phyloP scores from a whole-genome alignment of 2,329 filamentous ascomycete species.

The Cladosporium colombiae region DNA sequence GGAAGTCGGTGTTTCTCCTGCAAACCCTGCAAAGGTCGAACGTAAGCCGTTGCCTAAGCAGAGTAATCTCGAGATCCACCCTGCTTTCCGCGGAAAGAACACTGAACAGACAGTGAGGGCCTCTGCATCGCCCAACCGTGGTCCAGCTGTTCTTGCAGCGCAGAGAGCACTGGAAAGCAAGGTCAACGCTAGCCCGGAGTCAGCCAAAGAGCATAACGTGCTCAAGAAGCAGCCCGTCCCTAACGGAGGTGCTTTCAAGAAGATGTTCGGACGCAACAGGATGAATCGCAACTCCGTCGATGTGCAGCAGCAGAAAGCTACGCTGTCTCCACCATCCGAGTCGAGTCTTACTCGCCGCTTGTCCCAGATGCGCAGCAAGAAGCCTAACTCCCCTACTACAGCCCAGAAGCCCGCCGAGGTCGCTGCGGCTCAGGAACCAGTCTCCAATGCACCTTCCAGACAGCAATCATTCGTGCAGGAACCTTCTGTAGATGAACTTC shows the following conservation, averaged over 20 bases:
- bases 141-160: conserved; percentile 35
- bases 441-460: not conserved
- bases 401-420: conserved; percentile 27
- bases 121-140: conserved; percentile 33
- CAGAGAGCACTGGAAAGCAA: conserved; percentile 33
- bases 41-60: conserved; percentile 36
- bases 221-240: conserved; percentile 44
- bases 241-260: conserved; percentile 55
- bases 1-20: conserved; percentile 24
- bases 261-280: conserved; percentile 64
- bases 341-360: conserved; percentile 41
- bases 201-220: conserved; percentile 33
- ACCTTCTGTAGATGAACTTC: conserved; percentile 3
- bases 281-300: conserved; percentile 49
- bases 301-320: conserved; percentile 45
- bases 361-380: conserved; percentile 44
- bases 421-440: conserved; percentile 18
- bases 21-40: conserved; percentile 29
- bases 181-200: conserved; percentile 34
- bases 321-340: conserved; percentile 34
- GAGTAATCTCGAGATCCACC: conserved; percentile 41
- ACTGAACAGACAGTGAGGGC: conserved; percentile 23
- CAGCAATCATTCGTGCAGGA: conserved; percentile 9
- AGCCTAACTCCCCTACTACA: conserved; percentile 24
- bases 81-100: conserved; percentile 41